Evolutionary conservation across 352 stramenopile species (phyloP).

Genomic region (Phytopythium litorale): DNA sequence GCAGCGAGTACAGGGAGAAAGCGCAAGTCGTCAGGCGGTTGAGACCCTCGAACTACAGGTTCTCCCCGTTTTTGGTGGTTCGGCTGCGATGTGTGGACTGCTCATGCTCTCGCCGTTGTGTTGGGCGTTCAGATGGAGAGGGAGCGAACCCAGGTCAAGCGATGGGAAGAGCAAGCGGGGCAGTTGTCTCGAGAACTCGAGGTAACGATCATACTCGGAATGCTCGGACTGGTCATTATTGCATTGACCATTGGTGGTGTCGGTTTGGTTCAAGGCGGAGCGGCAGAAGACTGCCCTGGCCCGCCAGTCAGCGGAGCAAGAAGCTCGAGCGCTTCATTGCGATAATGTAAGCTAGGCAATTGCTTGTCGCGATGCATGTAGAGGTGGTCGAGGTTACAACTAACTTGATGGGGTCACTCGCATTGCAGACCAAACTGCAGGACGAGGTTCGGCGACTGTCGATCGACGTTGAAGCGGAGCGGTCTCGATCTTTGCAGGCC

Average conservation of each 20-base stretch:
- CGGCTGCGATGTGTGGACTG: neutral
- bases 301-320: neutral
- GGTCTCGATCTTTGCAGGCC: constrained; percentile 13
- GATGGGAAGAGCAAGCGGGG: neutral
- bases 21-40: constrained; percentile 21
- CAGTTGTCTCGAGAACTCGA: neutral
- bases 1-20: constrained; percentile 13
- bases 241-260: neutral
- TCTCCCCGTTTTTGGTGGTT: neutral
- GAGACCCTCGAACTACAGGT: constrained; percentile 30
- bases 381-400: neutral
- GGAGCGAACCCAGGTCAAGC: neutral
- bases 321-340: neutral
- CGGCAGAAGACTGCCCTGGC: neutral
- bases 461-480: constrained; percentile 17
- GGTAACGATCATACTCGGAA: neutral
- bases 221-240: neutral
- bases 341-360: neutral
- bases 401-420: neutral
- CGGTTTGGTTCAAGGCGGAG: neutral
- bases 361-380: neutral
- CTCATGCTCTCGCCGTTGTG: neutral
- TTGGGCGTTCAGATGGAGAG: neutral
- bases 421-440: constrained; percentile 20
- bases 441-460: constrained; percentile 27